Evolutionary conservation across 2,329 filamentous ascomycete genomes (phyloP), one percentile per base, ranked within the genome.

Genomic region (Apiospora koreana): DNA sequence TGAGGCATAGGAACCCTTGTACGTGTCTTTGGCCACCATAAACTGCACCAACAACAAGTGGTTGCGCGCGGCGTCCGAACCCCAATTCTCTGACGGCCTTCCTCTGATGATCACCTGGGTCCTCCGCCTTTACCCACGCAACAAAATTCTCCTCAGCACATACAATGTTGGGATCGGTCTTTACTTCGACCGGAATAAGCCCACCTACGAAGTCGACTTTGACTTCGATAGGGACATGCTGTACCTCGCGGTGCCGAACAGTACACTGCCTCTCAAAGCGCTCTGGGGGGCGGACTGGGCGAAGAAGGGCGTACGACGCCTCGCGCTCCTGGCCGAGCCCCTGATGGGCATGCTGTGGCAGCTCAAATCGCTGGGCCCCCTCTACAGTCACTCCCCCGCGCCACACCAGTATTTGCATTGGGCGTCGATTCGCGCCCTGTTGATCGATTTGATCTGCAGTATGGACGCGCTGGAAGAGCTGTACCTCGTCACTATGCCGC

Each of bases 231-330:
- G 48, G n/a, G 73, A 75, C 68, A 67, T 75, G 69, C 62, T 75
- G n/a, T 73, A 74, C 68, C 68, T 75, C 42, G 73, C 70, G 31
- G 72, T 72, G 10, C 66, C 71, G 23, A 46, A 74, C 48, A 68
- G 71, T 35, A 73, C n/a, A 9, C 7, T n/a, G 6, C 46, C 46
- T 23, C 10, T 25, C 46, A 14, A 21, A 21, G n/a, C 9, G 46
- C 46, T 25, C n/a, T 5, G n/a, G 4, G 6, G 7, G 14, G 2
- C 8, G 18, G 16, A 58, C 41, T 73, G 74, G 72, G 62, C 76
- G 71, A 43, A 75, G 64, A 62, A 71, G 65, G 38, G 38, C 38
- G 64, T 79, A 72, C 10, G 75, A 73, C 50, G 76, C 73, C 58
- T 76, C 66, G 64, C 76, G 69, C 21, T 77, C 65, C 48, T 75